Conservation (phyloP, 257 asterid species). For the Lycium ferocissimum region DNA sequence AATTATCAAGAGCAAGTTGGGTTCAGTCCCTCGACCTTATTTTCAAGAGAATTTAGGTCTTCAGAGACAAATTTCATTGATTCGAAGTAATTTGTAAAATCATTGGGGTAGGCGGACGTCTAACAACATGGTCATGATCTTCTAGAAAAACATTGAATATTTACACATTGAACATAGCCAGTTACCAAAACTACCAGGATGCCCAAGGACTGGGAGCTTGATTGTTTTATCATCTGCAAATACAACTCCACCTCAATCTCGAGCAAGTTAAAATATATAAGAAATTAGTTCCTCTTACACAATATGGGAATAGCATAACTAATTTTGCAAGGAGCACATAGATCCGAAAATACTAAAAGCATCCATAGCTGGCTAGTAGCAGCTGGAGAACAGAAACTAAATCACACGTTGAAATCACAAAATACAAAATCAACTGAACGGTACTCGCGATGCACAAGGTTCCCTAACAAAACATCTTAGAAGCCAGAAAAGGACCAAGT, state of each 20-base stretch:
- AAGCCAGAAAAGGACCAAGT: neutral
- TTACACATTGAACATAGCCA: neutral
- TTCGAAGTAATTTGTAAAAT: too few species aligned
- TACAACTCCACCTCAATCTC: neutral
- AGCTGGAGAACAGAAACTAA: neutral
- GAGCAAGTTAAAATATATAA: too few species aligned
- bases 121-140: neutral
- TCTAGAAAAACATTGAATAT: neutral
- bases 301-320: neutral
- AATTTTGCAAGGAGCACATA: constrained; percentile 4
- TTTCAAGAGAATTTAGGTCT: neutral
- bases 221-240: too few species aligned
- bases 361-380: neutral
- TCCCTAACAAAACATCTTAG: neutral
- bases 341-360: neutral
- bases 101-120: too few species aligned
- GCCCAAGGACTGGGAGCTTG: neutral
- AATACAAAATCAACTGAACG: neutral
- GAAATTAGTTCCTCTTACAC: too few species aligned
- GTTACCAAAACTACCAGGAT: neutral
- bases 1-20: too few species aligned
- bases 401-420: neutral
- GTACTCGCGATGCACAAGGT: neutral
- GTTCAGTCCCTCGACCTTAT: too few species aligned
- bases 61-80: too few species aligned